Evolutionary conservation across 192 early-diverging fungal genomes (phyloP), one percentile per base, ranked within the genome.

Genomic region (Piromyces sp.): DNA sequence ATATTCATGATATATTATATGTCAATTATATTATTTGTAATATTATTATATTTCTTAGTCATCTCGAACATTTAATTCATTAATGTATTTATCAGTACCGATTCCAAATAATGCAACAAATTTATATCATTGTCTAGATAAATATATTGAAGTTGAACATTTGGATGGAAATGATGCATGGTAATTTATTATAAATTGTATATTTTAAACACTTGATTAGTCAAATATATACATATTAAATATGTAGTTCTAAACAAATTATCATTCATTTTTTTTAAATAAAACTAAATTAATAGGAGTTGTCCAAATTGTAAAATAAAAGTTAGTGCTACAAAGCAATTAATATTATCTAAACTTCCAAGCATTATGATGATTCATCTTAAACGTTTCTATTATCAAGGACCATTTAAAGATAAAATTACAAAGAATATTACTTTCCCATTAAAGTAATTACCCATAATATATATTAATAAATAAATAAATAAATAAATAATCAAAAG

Each of bases 381-480:
- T 83, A 99, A 98, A 85, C 90, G 97, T 79, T 99, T 98, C 81
- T 97, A 93, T 28, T 95, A 89, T 36, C 87, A 94, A 80, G 97
- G 97, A 0, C 96, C 95, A 13, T 98, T 98, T 85, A 91, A 93
- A 68, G 92, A 97, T 85, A 98, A 98, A 83, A 84, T 99, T 31
- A 95, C 96, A 79, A 94, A 94, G 0, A 87, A 90, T 83, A 95
- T 98, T 1, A 87, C 93, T 79, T 96, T 96, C 81, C 96, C 96
- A 5, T 87, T 95, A 30, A 80, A 82, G 36, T 84, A 87, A 79
- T 81, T 94, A 79, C 88, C 92, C 83, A 85, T 95, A 86, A 86
- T 88, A 5, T 79, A 80, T 19, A 94, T 93, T 84, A 42, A 78
- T 31, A 30, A 82, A 28, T 83, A 78, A 16, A 31, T 87, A 68